Percentiles rank a stretch among this genome's conserved stretches.
Evolutionary conservation across 768 basidiomycete genomes (phyloP).

Genomic region (Gyrodon lividus): DNA sequence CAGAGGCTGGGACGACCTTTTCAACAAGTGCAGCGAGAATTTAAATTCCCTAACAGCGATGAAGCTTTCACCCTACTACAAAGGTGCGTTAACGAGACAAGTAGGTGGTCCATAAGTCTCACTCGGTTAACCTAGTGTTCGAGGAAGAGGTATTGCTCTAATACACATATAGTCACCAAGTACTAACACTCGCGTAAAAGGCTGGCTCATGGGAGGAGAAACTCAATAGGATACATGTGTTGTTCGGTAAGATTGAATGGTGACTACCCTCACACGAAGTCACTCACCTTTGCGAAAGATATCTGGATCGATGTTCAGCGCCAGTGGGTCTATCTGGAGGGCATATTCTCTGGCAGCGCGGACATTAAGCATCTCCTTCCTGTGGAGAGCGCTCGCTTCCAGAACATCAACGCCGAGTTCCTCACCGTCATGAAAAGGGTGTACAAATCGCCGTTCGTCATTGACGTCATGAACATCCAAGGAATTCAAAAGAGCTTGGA

Average conservation of each 20-base stretch:
- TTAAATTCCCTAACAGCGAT: slow-evolving; percentile 94
- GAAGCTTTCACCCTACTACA: slow-evolving; percentile 98
- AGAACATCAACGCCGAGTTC: slow-evolving; percentile 98
- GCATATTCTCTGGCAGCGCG: slow-evolving; percentile 98
- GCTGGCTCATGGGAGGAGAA: slow-evolving; percentile 96
- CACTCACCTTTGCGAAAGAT: slow-evolving; percentile 46
- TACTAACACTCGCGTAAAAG: slow-evolving; percentile 31
- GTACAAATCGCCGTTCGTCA: slow-evolving; percentile 96
- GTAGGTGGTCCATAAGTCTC: not conserved
- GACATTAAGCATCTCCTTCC: slow-evolving; percentile 99
- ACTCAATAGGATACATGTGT: slow-evolving; percentile 91
- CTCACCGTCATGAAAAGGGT: slow-evolving; percentile 99
- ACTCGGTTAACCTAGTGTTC: slow-evolving; percentile 53
- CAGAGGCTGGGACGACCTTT: slow-evolving; percentile 96
- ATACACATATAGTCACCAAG: not conserved
- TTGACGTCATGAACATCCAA: slow-evolving; percentile 95
- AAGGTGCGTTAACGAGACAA: slow-evolving; percentile 51
- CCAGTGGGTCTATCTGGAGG: slow-evolving; percentile 99
- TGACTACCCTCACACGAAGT: not conserved
- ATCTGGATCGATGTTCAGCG: slow-evolving; percentile 99
- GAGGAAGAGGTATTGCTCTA: slow-evolving; percentile 71
- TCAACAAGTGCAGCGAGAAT: slow-evolving; percentile 97
- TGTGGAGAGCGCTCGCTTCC: slow-evolving; percentile 95
- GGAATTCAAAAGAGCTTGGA: slow-evolving; percentile 97
- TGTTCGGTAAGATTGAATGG: slow-evolving; percentile 68